phyloP scores from a whole-genome alignment of 768 basidiomycete genomes.

The Rubroboletus satanas region DNA sequence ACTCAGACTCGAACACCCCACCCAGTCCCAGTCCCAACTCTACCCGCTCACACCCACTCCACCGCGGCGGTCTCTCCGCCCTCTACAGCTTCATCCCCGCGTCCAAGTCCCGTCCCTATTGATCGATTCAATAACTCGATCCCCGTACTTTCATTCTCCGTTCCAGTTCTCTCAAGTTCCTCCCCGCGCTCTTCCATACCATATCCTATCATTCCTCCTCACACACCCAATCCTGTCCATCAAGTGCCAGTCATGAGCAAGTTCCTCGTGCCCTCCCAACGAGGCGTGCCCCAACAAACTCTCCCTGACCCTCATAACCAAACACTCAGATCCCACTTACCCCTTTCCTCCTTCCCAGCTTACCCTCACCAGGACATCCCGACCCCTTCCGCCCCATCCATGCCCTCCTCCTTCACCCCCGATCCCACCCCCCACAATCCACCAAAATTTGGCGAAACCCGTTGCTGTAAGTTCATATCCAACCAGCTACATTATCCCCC shows the following conservation, averaged over 20 bases:
- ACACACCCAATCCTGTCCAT: constrained; percentile 21
- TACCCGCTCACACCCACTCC: neutral
- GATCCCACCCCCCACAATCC: constrained; percentile 37
- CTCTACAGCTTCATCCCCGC: constrained; percentile 1
- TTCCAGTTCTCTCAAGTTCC: neutral
- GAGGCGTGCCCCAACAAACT: constrained; percentile 29
- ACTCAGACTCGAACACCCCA: constrained; percentile 22
- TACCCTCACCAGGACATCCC: constrained; percentile 33
- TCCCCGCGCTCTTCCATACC: constrained; percentile 15
- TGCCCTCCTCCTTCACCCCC: constrained; percentile 27
- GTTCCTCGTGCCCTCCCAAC: constrained; percentile 35
- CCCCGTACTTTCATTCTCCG: constrained; percentile 18
- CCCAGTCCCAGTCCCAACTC: neutral
- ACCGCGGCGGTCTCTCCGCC: neutral
- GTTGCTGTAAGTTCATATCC: constrained; percentile 58
- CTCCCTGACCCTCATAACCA: constrained; percentile 31
- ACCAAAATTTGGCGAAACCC: constrained; percentile 65
- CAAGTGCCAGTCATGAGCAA: constrained; percentile 26
- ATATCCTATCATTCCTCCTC: constrained; percentile 21
- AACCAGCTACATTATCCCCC: constrained; percentile 1
- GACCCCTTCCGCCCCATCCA: constrained; percentile 25
- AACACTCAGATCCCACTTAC: constrained; percentile 32
- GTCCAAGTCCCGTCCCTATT: neutral
- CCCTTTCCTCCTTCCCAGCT: constrained; percentile 37
- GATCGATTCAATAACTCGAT: constrained; percentile 17